A percentile compares a stretch with the other conserved stretches of the same genome.
Evolutionary conservation across 192 early-diverging fungal species (phyloP).

Genomic region (Coemansia sp.): DNA sequence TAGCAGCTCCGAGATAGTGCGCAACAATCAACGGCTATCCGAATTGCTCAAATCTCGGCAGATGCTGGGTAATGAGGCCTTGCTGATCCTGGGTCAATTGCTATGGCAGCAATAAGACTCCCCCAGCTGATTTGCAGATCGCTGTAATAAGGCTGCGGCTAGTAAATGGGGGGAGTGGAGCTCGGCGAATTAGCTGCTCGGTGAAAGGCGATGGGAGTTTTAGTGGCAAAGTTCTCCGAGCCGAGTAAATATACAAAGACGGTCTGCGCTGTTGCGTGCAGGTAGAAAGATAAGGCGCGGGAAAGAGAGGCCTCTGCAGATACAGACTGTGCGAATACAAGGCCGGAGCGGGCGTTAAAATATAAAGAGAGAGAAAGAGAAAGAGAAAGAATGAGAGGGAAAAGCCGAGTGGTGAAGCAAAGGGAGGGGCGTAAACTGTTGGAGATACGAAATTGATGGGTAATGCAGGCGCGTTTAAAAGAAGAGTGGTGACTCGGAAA

Average conservation of each 20-base stretch:
- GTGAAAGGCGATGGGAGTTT: not conserved
- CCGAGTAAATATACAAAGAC: slow-evolving; percentile 6
- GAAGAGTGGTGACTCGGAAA: slow-evolving; percentile 50
- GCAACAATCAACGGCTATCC: slow-evolving; percentile 5
- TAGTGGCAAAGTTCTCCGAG: not conserved
- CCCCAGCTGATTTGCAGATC: slow-evolving; percentile 10
- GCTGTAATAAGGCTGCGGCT: slow-evolving; percentile 1
- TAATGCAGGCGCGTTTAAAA: slow-evolving; percentile 59
- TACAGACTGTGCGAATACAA: not conserved
- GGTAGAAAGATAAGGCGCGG: slow-evolving; percentile 8
- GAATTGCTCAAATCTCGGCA: not conserved
- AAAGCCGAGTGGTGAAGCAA: not conserved
- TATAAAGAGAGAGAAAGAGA: slow-evolving; percentile 12
- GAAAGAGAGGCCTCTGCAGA: not conserved
- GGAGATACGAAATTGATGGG: slow-evolving; percentile 52
- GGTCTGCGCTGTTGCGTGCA: not conserved
- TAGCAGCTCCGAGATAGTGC: not conserved
- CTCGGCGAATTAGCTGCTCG: slow-evolving; percentile 9
- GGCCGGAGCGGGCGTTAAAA: slow-evolving; percentile 7
- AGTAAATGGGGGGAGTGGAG: slow-evolving; percentile 1
- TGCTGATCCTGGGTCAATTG: slow-evolving; percentile 3
- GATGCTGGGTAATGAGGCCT: slow-evolving; percentile 1
- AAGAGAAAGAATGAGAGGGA: slow-evolving; percentile 6
- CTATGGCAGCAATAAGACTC: not conserved
- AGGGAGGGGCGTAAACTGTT: slow-evolving; percentile 26